Evolutionary conservation across 208 protist genomes (phyloP), one percentile per base, ranked within the genome.

Genomic region (Wallacemonas sp.): DNA sequence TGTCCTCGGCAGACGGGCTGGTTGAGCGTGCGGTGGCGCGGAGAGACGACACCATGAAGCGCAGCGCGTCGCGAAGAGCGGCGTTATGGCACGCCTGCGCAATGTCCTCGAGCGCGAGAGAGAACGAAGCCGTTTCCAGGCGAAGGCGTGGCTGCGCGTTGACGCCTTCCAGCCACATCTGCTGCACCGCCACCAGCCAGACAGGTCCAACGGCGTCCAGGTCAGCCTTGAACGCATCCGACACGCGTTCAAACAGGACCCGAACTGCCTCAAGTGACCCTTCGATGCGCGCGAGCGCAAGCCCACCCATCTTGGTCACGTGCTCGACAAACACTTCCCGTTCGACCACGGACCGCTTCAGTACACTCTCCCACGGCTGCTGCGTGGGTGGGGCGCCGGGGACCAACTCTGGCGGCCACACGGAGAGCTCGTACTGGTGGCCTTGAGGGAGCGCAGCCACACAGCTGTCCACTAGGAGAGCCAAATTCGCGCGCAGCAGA

Each of bases 121-220:
- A 38, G 19, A 94, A 54, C 12, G 42, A 33, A 3, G 11, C 47
- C 30, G 72, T 41, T 2, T 68, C 60, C 2, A 31, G 2, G 38
- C 75, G 64, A 54, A 94, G 41, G 0, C 34, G 53, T 1, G 51
- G 51, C 1, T 62, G 71, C 1, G 72, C 33, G 8, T 44, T 41
- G 59, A 80, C 77, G 33, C 84, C 88, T 38, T 87, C 80, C 84
- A 80, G 85, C 79, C 82, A 85, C 55, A 94, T 86, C 28, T 70
- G 60, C 39, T 91, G 78, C 9, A 87, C 38, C 6, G 81, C 77
- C 1, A 87, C 34, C 22, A 90, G 54, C 70, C 78, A 80, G 31
- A 58, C 51, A 3, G 51, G 51, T 4, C 51, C 51, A 14, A 58
- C 14, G 15, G 28, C 28, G 19, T 58, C 51, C 9, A 58, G 19